phyloP scores from a whole-genome alignment of 1,284 basidiomycete species.

The Apiotrichum laibachii region DNA sequence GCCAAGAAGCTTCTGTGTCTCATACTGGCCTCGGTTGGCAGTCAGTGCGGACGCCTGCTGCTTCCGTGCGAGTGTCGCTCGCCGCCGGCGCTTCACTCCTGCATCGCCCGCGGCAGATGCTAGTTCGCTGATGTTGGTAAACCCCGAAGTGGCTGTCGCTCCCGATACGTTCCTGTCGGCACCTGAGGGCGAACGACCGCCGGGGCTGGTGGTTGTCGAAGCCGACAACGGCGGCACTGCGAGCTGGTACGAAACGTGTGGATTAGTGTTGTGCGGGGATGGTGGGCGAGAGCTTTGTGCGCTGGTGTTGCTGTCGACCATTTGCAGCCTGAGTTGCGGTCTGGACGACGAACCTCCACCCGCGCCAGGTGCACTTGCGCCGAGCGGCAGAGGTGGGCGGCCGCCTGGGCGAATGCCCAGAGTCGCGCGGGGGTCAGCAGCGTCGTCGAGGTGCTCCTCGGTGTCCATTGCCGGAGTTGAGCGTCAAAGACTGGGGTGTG shows the following conservation, averaged over 20 bases:
- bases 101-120: not conserved
- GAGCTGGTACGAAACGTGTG: not conserved
- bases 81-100: slow-evolving; percentile 3
- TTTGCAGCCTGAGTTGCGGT: slow-evolving; percentile 11
- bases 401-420: slow-evolving; percentile 41
- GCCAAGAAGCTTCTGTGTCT: slow-evolving; percentile 42
- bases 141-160: not conserved
- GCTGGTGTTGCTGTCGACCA: not conserved
- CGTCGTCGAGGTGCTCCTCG: slow-evolving; percentile 11
- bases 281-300: not conserved
- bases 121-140: not conserved
- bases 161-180: not conserved
- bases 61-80: slow-evolving; percentile 8
- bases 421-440: slow-evolving; percentile 37
- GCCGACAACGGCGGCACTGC: not conserved
- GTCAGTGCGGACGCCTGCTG: not conserved
- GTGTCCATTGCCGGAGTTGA: slow-evolving; percentile 5
- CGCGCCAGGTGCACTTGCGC: no score
- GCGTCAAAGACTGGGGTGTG: no score
- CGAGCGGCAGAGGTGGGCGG: slow-evolving; percentile 19
- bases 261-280: not conserved
- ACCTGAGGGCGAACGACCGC: no score
- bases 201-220: no score
- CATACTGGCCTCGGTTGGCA: slow-evolving; percentile 32
- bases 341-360: no score